These are phyloP conservation scores for Suillus placidus DNA, from an alignment of 768 basidiomycete species.

Conservation along the genomic window DNA sequence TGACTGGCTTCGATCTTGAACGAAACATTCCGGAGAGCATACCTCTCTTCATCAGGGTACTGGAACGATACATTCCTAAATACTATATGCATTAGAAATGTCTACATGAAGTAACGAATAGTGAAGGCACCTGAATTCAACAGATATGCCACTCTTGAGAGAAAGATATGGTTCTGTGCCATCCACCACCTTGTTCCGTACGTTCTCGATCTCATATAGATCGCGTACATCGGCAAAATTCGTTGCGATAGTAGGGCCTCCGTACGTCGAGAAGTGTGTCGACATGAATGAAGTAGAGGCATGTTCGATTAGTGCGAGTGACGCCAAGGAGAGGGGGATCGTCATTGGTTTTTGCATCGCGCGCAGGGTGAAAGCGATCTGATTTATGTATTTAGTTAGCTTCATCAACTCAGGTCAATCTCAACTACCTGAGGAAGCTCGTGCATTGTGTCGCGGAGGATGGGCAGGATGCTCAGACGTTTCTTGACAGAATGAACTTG, in stretches of 20 bases:
- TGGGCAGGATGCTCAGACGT: conserved; percentile 33
- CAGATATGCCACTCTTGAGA: conserved; percentile 49
- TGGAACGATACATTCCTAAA: conserved; percentile 69
- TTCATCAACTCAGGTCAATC: background rate
- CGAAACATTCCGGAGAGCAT: conserved; percentile 63
- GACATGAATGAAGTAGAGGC: conserved; percentile 53
- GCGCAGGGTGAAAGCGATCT: conserved; percentile 65
- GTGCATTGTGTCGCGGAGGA: conserved; percentile 56
- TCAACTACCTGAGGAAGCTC: conserved; percentile 58
- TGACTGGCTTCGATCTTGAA: conserved; percentile 73
- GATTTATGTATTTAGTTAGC: conserved; percentile 5
- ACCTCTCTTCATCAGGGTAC: conserved; percentile 55
- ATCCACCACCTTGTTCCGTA: conserved; percentile 61
- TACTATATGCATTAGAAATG: background rate
- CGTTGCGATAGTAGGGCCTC: conserved; percentile 47
- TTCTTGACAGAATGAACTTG: conserved; percentile 34
- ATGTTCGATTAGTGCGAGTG: conserved; percentile 58
- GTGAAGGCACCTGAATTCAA: conserved; percentile 53
- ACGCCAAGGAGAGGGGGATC: conserved; percentile 65
- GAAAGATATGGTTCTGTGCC: conserved; percentile 49
- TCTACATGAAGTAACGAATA: conserved; percentile 15
- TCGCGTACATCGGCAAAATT: conserved; percentile 55
- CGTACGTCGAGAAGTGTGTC: conserved; percentile 50
- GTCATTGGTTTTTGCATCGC: conserved; percentile 63
- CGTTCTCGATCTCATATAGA: conserved; percentile 62